These are phyloP conservation scores for Cryphonectria naterciae DNA, from an alignment of 2,329 filamentous ascomycete genomes.

Conservation along the genomic window DNA sequence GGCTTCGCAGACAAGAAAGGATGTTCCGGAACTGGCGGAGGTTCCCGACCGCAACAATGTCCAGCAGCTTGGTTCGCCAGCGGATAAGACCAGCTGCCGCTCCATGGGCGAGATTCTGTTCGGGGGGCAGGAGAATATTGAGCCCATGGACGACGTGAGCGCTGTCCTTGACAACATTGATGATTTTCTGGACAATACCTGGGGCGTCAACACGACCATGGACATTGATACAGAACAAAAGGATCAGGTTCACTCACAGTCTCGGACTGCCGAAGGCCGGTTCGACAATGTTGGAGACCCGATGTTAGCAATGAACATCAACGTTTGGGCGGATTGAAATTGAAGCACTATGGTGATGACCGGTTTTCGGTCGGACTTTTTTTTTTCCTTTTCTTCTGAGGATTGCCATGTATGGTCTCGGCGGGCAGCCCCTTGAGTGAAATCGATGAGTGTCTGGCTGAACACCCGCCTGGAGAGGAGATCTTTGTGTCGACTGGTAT, in stretches of 20 bases:
- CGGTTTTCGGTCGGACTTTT: background rate
- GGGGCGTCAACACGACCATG: constrained; percentile 39
- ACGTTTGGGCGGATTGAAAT: constrained; percentile 24
- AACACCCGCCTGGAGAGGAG: background rate
- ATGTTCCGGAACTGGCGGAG: constrained; percentile 7
- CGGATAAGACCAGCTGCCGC: background rate
- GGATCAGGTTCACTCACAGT: constrained; percentile 20
- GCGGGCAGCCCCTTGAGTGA: background rate
- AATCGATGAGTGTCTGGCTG: background rate
- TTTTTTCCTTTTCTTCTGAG: too few relatives aligned
- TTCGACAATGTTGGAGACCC: constrained; percentile 19
- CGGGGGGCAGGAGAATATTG: constrained; percentile 24
- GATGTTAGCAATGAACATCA: constrained; percentile 18
- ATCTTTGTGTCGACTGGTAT: background rate
- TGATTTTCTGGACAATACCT: constrained; percentile 46
- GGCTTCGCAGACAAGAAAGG: constrained; percentile 43
- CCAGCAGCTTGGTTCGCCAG: background rate
- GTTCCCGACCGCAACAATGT: constrained; percentile 4
- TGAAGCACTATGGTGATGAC: background rate
- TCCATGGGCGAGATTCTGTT: background rate
- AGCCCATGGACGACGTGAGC: constrained; percentile 47
- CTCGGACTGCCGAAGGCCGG: background rate
- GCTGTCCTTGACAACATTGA: constrained; percentile 51
- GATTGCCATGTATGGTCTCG: background rate
- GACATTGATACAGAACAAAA: constrained; percentile 41